phyloP scores from a whole-genome alignment of 176 grass and related monocot genomes.

The Panicum miliaceum region DNA sequence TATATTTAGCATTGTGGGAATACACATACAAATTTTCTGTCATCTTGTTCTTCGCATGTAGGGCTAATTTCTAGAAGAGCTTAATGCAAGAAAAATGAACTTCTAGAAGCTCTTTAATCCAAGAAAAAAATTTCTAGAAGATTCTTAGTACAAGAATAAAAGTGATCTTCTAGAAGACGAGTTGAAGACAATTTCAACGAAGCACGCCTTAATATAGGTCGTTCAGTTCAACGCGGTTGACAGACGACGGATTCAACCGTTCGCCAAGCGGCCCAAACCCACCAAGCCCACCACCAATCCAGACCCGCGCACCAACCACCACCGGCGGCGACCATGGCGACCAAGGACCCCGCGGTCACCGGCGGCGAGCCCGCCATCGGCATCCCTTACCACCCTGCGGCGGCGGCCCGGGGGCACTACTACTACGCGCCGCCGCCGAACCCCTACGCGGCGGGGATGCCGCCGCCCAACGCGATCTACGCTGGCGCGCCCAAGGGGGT shows the following conservation, averaged over 20 bases:
- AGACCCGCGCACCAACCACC: slow-evolving; percentile 5
- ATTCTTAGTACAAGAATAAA: not conserved
- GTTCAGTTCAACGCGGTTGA: not conserved
- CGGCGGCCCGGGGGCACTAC: slow-evolving; percentile 45
- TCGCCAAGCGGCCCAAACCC: not conserved
- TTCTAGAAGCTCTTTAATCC: not conserved
- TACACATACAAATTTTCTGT: no score
- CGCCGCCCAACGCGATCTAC: slow-evolving; percentile 85
- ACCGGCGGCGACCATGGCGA: slow-evolving; percentile 43
- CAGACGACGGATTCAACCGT: slow-evolving; percentile 12
- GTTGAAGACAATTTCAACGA: slow-evolving; percentile 14
- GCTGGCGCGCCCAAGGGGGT: slow-evolving; percentile 81
- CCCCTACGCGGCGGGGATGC: slow-evolving; percentile 81
- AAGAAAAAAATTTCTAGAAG: not conserved
- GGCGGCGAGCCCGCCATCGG: slow-evolving; percentile 63
- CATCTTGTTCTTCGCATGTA: no score
- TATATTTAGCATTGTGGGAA: no score
- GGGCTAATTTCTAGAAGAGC: no score
- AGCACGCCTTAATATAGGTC: not conserved
- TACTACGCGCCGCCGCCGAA: slow-evolving; percentile 58
- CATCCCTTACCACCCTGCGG: slow-evolving; percentile 57
- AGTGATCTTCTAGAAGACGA: slow-evolving; percentile 2
- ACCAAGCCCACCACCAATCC: not conserved
- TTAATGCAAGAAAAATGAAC: no score
- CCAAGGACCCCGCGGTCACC: slow-evolving; percentile 30